These are phyloP conservation scores for Kwoniella pini DNA, from an alignment of 768 basidiomycete species.

Conservation along the genomic window DNA sequence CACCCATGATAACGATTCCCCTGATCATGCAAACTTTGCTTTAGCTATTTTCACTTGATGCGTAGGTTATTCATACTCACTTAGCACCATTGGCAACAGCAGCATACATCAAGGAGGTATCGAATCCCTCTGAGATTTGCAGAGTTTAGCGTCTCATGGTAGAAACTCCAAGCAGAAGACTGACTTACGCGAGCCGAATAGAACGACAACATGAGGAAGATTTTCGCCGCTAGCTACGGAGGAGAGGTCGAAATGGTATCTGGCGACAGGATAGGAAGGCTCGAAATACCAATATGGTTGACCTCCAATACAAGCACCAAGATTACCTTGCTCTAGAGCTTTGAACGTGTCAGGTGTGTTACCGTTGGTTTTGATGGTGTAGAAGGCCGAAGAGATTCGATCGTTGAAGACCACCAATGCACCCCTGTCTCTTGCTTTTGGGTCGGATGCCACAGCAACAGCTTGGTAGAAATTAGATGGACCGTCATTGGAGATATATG, in stretches of 20 bases:
- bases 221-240: conserved; percentile 8
- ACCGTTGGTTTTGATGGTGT: conserved; percentile 47
- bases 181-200: conserved; percentile 29
- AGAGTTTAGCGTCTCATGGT: too few species aligned
- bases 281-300: conserved; percentile 44
- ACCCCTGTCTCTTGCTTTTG: conserved; percentile 34
- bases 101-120: conserved; percentile 11
- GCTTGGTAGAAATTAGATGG: conserved; percentile 49
- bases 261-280: conserved; percentile 38
- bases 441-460: conserved; percentile 35
- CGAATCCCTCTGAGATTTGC: conserved; percentile 22
- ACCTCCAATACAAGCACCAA: conserved; percentile 40
- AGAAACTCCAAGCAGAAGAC: neutral
- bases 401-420: conserved; percentile 53
- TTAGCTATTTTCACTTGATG: neutral
- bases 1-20: conserved; percentile 41
- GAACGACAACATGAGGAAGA: conserved; percentile 36
- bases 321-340: conserved; percentile 49
- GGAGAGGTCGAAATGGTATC: conserved; percentile 54
- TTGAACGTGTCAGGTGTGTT: conserved; percentile 51
- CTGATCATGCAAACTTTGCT: neutral
- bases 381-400: conserved; percentile 49
- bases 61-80: neutral
- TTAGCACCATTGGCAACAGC: conserved; percentile 31
- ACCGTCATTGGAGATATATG: conserved; percentile 47